Evolutionary conservation across 768 basidiomycete species (phyloP).

Genomic region (Coprinopsis strossmayeri): DNA sequence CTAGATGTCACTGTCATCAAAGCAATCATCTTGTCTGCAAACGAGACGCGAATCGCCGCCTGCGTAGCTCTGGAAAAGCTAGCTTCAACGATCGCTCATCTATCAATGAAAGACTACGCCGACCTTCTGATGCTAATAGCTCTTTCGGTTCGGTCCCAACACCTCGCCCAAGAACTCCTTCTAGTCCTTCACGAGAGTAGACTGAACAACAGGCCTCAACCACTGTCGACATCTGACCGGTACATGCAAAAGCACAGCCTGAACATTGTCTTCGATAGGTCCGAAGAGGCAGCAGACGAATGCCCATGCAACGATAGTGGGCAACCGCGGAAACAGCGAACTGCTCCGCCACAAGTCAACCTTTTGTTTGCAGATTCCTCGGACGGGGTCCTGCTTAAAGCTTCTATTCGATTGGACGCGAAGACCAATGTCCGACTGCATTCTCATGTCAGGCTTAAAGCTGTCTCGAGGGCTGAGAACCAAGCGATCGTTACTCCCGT

Average conservation of each 20-base stretch:
- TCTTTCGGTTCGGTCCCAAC: slow-evolving; percentile 42
- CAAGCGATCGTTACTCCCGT: slow-evolving; percentile 38
- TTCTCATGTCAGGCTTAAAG: slow-evolving; percentile 58
- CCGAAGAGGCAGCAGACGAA: slow-evolving; percentile 60
- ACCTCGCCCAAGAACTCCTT: slow-evolving; percentile 53
- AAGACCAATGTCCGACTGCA: slow-evolving; percentile 46
- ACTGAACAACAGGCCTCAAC: slow-evolving; percentile 15
- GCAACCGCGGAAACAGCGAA: slow-evolving; percentile 37
- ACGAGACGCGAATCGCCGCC: slow-evolving; percentile 45
- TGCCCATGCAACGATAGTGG: slow-evolving; percentile 65
- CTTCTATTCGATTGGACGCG: slow-evolving; percentile 51
- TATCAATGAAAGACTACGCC: slow-evolving; percentile 38
- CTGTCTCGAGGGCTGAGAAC: slow-evolving; percentile 49
- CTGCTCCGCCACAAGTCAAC: slow-evolving; percentile 35
- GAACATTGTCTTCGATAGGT: slow-evolving; percentile 53
- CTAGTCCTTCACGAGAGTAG: slow-evolving; percentile 44
- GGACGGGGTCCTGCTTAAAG: slow-evolving; percentile 31
- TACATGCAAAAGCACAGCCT: slow-evolving; percentile 53
- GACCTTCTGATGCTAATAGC: slow-evolving; percentile 47
- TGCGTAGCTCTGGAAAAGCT: slow-evolving; percentile 57
- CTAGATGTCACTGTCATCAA: slow-evolving; percentile 30
- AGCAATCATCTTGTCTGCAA: slow-evolving; percentile 49
- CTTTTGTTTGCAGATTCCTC: slow-evolving; percentile 21
- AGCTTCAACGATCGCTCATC: slow-evolving; percentile 26
- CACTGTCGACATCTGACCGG: slow-evolving; percentile 18